A percentile compares a stretch with the other conserved stretches of the same genome.
These are phyloP conservation scores for Penicillium herquei DNA, from an alignment of 495 filamentous ascomycete genomes.

Conservation along the genomic window DNA sequence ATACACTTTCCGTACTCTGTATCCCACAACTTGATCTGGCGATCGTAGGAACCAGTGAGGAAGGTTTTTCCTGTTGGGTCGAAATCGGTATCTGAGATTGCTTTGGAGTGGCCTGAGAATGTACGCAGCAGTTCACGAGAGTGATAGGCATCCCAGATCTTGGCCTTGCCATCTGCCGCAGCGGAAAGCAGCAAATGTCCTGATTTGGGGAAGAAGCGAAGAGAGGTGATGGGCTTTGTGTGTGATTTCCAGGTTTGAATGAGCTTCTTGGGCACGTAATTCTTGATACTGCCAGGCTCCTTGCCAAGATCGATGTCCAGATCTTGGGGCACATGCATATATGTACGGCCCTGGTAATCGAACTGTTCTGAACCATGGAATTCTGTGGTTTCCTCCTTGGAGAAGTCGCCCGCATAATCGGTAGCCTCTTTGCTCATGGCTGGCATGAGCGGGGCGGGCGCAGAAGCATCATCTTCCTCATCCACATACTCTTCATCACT, in stretches of 20 bases:
- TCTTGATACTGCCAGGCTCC: slow-evolving; percentile 73
- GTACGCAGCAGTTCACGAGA: slow-evolving; percentile 82
- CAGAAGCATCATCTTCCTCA: slow-evolving; percentile 40
- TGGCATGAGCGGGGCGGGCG: slow-evolving; percentile 46
- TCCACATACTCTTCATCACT: slow-evolving; percentile 84
- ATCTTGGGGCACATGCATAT: slow-evolving; percentile 88
- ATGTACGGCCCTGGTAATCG: slow-evolving; percentile 88
- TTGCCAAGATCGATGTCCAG: slow-evolving; percentile 85
- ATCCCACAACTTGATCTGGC: slow-evolving; percentile 96
- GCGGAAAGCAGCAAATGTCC: slow-evolving; percentile 87
- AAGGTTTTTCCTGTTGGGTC: slow-evolving; percentile 78
- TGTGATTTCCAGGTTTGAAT: slow-evolving; percentile 88
- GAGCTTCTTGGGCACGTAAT: slow-evolving; percentile 90
- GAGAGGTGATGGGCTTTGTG: slow-evolving; percentile 77
- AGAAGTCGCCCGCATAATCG: slow-evolving; percentile 54
- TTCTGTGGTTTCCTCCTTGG: slow-evolving; percentile 71
- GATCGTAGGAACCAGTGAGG: slow-evolving; percentile 88
- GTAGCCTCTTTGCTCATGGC: slow-evolving; percentile 58
- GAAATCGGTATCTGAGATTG: slow-evolving; percentile 88
- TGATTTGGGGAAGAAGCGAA: slow-evolving; percentile 82
- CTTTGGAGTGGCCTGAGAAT: slow-evolving; percentile 86
- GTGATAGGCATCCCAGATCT: slow-evolving; percentile 95
- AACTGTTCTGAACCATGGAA: slow-evolving; percentile 81
- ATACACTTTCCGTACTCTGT: slow-evolving; percentile 90
- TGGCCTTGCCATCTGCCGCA: slow-evolving; percentile 82